Evolutionary conservation across 192 early-diverging fungal species (phyloP), one percentile per base, ranked within the genome.

Genomic region (Entomortierella chlamydospora): DNA sequence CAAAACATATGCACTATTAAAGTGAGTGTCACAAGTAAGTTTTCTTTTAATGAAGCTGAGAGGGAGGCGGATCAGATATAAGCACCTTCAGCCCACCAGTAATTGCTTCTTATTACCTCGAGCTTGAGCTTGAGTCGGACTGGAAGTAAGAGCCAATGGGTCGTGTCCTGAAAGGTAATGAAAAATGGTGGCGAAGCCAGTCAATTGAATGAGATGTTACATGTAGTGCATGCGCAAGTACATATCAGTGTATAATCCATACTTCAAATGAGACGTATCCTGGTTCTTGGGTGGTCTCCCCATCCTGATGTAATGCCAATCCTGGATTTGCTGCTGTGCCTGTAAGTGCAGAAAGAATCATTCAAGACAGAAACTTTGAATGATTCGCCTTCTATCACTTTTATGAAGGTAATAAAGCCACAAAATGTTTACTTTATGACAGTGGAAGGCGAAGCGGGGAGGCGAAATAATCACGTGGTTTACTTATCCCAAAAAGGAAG

Each of bases 141-240:
- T 33, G 39, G 42, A 68, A 68, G 47, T 68, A 68, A 42, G 66
- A 68, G 13, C 56, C 55, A 29, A 68, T 68, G 42, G 66, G 26
- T 25, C 66, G 66, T n/a, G 57, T 68, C 13, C 52, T 59, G 66
- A 30, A 34, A 42, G 30, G 15, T 47, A 47, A 11, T 47, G 45
- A 47, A 47, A 47, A 47, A 20, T 47, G 45, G 45, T 47, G 45
- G 45, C 45, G 15, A 47, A 20, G 12, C n/a, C n/a, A n/a, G 20
- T 47, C 20, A 47, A 28, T 23, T 54, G 52, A 54, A 54, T 54
- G 52, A 28, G 52, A 29, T 15, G 4, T 9, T 26, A 7, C 18
- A 8, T 18, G 23, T 54, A 3, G 9, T 29, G 34, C 4, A 37
- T 37, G 34, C 10, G 34, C 10, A 37, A 37, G 10, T 37, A 10